These are phyloP conservation scores for Penstemon eatonii DNA, from an alignment of 257 asterid species.

Conservation along the genomic window DNA sequence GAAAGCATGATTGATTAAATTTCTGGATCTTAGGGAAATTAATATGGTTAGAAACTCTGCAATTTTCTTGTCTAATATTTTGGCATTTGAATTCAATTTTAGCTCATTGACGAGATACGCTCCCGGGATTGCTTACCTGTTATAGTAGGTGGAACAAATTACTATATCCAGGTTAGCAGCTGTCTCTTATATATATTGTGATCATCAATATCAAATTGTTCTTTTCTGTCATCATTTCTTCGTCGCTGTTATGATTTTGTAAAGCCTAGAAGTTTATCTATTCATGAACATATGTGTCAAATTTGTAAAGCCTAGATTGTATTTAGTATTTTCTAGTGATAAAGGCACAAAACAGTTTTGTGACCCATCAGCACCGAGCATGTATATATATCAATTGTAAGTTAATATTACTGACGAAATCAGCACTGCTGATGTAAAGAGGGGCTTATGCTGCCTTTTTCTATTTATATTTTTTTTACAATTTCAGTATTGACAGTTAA, in stretches of 20 bases:
- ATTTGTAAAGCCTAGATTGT: background rate
- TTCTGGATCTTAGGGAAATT: background rate
- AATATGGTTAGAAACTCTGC: slow-evolving; percentile 2
- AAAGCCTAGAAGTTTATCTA: background rate
- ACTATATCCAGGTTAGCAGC: slow-evolving; percentile 84
- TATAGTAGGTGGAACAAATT: slow-evolving; percentile 96
- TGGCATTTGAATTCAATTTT: slow-evolving; percentile 27
- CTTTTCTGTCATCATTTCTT: slow-evolving; percentile 2
- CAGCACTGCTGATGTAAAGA: background rate
- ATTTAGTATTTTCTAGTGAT: background rate
- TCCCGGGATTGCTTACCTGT: slow-evolving; percentile 85
- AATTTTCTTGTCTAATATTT: slow-evolving; percentile 28
- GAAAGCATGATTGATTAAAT: background rate
- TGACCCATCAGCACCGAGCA: background rate
- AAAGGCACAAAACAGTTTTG: background rate
- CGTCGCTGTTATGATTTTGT: background rate
- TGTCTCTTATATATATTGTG: background rate
- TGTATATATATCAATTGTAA: no score
- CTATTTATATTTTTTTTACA: slow-evolving; percentile 8
- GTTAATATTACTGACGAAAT: no score
- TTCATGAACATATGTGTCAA: background rate
- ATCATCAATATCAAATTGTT: slow-evolving; percentile 4
- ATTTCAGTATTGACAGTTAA: slow-evolving; percentile 8
- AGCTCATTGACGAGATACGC: slow-evolving; percentile 79
- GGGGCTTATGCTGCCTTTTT: background rate